A percentile compares a stretch with the other conserved stretches of the same genome.
Evolutionary conservation across 495 filamentous ascomycete species (phyloP).

Genomic region (Aspergillus affinis): DNA sequence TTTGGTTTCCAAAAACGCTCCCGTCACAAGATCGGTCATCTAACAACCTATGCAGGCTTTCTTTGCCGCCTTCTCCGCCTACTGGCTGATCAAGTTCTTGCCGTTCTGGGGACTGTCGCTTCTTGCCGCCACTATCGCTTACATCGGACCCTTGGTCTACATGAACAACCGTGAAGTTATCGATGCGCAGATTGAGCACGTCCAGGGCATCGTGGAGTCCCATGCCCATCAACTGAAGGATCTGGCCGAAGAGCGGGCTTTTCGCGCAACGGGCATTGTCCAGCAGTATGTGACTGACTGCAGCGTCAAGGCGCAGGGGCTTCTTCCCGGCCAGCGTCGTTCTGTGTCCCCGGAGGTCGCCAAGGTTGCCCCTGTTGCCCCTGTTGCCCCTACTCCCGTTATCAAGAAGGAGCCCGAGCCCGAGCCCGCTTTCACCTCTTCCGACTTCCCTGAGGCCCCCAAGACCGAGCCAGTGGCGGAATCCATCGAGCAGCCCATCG

Average conservation of each 20-base stretch:
- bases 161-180: slow-evolving; percentile 91
- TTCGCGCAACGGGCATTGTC: slow-evolving; percentile 69
- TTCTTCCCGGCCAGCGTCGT: slow-evolving; percentile 54
- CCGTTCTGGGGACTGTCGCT: slow-evolving; percentile 91
- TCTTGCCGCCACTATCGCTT: slow-evolving; percentile 70
- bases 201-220: slow-evolving; percentile 67
- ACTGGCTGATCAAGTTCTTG: slow-evolving; percentile 90
- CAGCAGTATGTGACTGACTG: slow-evolving; percentile 83
- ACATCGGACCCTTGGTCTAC: slow-evolving; percentile 88
- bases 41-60: slow-evolving; percentile 60
- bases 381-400: slow-evolving; percentile 22
- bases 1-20: not conserved
- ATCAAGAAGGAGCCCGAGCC: slow-evolving; percentile 58
- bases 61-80: slow-evolving; percentile 76
- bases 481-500: slow-evolving; percentile 28
- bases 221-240: slow-evolving; percentile 81
- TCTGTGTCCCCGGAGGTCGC: slow-evolving; percentile 48
- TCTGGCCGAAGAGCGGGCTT: slow-evolving; percentile 78
- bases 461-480: slow-evolving; percentile 48
- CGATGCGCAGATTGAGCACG: slow-evolving; percentile 75
- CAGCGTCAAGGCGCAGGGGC: slow-evolving; percentile 77
- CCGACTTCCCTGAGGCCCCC: slow-evolving; percentile 68
- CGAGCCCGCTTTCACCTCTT: slow-evolving; percentile 37
- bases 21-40: not conserved
- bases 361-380: slow-evolving; percentile 28